phyloP scores from a whole-genome alignment of 371 early-diverging fungal species.

The Saksenaea vasiformis region DNA sequence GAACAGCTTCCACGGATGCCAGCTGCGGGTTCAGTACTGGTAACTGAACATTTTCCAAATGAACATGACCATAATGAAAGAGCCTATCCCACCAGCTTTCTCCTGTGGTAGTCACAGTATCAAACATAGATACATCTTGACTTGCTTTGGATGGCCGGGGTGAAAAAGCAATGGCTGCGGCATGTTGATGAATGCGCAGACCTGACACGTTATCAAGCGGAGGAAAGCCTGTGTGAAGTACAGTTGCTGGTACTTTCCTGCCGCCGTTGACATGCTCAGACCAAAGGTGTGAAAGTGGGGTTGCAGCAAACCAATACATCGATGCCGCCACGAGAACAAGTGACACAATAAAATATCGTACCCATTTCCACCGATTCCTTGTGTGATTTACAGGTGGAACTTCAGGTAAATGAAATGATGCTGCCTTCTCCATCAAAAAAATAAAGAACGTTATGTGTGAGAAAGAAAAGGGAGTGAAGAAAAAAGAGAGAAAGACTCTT shows the following conservation, averaged over 20 bases:
- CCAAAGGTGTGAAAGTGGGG: constrained; percentile 16
- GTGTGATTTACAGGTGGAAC: not conserved
- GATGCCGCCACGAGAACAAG: constrained; percentile 15
- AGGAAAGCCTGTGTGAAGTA: constrained; percentile 45
- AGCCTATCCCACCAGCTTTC: constrained; percentile 49
- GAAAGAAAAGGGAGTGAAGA: not conserved
- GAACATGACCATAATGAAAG: constrained; percentile 39
- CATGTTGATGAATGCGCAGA: constrained; percentile 12
- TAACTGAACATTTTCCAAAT: constrained; percentile 30
- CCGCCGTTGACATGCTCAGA: not conserved
- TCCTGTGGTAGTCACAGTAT: not conserved
- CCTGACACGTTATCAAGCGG: constrained; percentile 26
- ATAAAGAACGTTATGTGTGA: not conserved
- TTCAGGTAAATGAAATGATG: not conserved
- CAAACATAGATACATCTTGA: not conserved
- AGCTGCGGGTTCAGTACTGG: constrained; percentile 20
- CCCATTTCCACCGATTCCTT: constrained; percentile 28
- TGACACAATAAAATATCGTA: constrained; percentile 28
- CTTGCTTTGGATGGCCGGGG: constrained; percentile 16
- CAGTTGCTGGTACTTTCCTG: constrained; percentile 16
- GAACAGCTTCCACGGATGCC: constrained; percentile 12
- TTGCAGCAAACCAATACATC: constrained; percentile 14
- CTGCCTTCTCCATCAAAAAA: not conserved
- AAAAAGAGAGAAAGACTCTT: not conserved
- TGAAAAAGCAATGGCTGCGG: constrained; percentile 39